These are phyloP conservation scores for Panaeolus cyanescens DNA, from an alignment of 768 basidiomycete species.

Conservation along the genomic window DNA sequence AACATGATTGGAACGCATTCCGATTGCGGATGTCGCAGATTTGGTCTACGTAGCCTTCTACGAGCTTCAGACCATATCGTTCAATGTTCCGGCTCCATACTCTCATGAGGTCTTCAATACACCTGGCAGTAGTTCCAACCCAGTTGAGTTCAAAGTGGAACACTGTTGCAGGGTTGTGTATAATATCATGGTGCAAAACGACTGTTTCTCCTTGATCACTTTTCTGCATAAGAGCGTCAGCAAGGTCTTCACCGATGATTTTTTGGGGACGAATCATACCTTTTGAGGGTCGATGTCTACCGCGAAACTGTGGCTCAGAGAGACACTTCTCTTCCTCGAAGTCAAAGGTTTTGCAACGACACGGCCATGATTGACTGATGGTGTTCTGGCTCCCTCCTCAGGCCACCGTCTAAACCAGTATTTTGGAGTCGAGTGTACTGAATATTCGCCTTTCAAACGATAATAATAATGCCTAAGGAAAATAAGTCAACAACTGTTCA, in stretches of 20 bases:
- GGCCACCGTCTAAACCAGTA: slow-evolving; percentile 67
- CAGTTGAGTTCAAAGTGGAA: slow-evolving; percentile 98
- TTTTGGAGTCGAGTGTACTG: slow-evolving; percentile 65
- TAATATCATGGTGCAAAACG: slow-evolving; percentile 89
- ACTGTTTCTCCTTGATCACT: slow-evolving; percentile 89
- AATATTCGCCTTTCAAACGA: slow-evolving; percentile 75
- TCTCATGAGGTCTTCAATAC: slow-evolving; percentile 86
- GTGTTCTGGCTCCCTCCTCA: slow-evolving; percentile 40
- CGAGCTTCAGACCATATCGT: slow-evolving; percentile 85
- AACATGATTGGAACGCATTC: slow-evolving; percentile 92
- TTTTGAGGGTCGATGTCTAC: slow-evolving; percentile 84
- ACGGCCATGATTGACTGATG: slow-evolving; percentile 33
- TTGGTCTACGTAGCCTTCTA: slow-evolving; percentile 92
- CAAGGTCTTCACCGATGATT: slow-evolving; percentile 4
- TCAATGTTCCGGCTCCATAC: slow-evolving; percentile 84
- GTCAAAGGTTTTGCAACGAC: slow-evolving; percentile 26
- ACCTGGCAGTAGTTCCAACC: slow-evolving; percentile 92
- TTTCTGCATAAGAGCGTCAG: slow-evolving; percentile 41
- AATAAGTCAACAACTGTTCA: background rate
- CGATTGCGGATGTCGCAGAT: slow-evolving; percentile 84
- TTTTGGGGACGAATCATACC: slow-evolving; percentile 34
- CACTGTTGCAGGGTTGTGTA: slow-evolving; percentile 92
- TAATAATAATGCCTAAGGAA: slow-evolving; percentile 82
- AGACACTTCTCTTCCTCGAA: slow-evolving; percentile 57
- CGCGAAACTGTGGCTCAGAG: slow-evolving; percentile 87